Percentiles rank a stretch among this genome's conserved stretches.
These are phyloP conservation scores for Dactylis glomerata DNA, from an alignment of 176 grass and related monocot genomes.

Conservation along the genomic window DNA sequence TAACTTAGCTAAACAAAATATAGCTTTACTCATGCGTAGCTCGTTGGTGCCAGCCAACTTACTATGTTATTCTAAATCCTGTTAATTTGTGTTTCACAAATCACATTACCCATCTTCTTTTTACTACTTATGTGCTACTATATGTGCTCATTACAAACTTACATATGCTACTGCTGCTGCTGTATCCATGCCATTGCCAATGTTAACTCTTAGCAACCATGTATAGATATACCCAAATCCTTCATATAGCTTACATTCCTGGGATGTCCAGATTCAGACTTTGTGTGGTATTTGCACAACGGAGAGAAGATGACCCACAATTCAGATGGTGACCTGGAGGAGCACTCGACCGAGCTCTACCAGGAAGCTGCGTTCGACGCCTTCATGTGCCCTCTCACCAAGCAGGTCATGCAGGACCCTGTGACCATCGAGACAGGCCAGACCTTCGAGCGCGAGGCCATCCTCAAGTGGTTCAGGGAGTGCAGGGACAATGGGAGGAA, in stretches of 20 bases:
- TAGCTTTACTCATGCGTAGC: background rate
- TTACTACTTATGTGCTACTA: background rate
- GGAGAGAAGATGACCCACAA: slow-evolving; percentile 12
- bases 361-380: slow-evolving; percentile 66
- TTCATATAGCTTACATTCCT: background rate
- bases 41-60: background rate
- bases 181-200: background rate
- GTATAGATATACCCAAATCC: background rate
- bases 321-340: slow-evolving; percentile 31
- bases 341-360: slow-evolving; percentile 37
- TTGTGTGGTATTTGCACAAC: background rate
- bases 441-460: slow-evolving; percentile 87
- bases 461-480: slow-evolving; percentile 85
- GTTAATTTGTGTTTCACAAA: background rate
- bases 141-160: background rate
- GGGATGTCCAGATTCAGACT: background rate
- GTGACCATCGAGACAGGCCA: slow-evolving; percentile 79
- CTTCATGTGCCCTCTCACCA: slow-evolving; percentile 80
- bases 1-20: background rate
- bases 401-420: slow-evolving; percentile 74
- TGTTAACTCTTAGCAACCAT: background rate
- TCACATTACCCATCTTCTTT: background rate
- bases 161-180: background rate
- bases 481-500: slow-evolving; percentile 65
- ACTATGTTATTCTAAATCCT: background rate